Base-by-base conservation (phyloP, 768 basidiomycete species). In the Phaeotremella fagi region DNA sequence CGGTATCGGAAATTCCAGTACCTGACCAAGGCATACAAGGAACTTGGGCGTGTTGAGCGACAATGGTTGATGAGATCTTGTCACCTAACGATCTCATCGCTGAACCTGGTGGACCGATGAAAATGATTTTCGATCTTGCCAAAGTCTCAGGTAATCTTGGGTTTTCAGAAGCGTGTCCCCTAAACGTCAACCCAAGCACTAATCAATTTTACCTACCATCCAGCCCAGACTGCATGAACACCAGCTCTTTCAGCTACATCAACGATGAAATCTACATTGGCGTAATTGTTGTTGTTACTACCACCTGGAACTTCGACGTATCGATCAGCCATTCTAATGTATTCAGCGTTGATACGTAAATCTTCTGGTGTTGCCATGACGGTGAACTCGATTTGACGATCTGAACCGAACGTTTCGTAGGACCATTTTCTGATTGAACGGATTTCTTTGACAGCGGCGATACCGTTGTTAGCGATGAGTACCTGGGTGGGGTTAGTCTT, bases 351-450 rank as follows among this genome's bases (percentile, higher is more conserved):
- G 75, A 97, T 92, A 75, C 73, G 70, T 55, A 98, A 79, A 78
- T 97, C 94, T 74, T 99, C 95, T 22, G 95, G 95, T 12, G 95
- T 99, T 46, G 95, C 91, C 95, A 99, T 98, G 55, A 98, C 95
- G 33, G 91, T 94, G 80, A 99, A 98, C 75, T 99, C 92, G 77
- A 99, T 82, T 50, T 87, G 88, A 62, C 90, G 86, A 72, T 99
- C 95, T 50, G 84, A 84, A 55, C 95, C 95, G 76, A 99, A 99
- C 0, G 92, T 91, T 78, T 98, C 95, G 78, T 98, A 99, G 69
- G 89, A 91, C 95, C 95, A 99, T 83, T 98, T 94, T 52, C 95
- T 84, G 63, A 99, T 87, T 43, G 95, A 98, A 45, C 95, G 85
- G 68, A 99, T 99, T 78, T 98, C 95, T 77, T 99, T 99, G 45